Evolutionary conservation across 345 rosid species (phyloP), one percentile per base, ranked within the genome.

Genomic region (Acer saccharum): DNA sequence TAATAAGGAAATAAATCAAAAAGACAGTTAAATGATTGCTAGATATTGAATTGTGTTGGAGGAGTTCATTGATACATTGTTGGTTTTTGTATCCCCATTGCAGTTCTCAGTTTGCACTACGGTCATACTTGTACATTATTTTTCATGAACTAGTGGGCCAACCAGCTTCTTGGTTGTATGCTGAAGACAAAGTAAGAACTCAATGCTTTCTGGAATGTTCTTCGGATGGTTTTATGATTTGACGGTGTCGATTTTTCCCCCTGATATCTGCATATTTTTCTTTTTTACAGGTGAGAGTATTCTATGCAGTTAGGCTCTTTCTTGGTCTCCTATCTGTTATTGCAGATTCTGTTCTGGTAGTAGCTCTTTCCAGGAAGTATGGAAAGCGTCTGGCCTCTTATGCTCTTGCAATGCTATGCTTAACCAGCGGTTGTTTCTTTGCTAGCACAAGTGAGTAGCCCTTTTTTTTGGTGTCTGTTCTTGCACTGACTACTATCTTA

Each of bases 361-460:
- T 96, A 39, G 98, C 97, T 29, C 90, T 96, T 74, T 94, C 99
- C 14, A 89, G 95, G 77, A 96, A 87, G 81, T 94, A 92, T 65
- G 99, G 99, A 67, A 94, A 88, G 82, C 97, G 99, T 44, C 83
- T 96, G 54, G 98, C 95, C 62, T 89, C 98, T 7, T 96, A 96
- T 80, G 87, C 97, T 21, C 89, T 94, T 64, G 98, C 98, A 7
- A 96, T 94, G 98, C 93, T 96, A 21, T 94, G 99, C 90, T 86
- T 96, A 78, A 90, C 98, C 78, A 96, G 97, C 72, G 99, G 99
- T 25, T 96, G 99, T 79, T 96, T 96, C 97, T 94, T 96, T 81
- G 97, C 98, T 63, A 96, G 97, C 87, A 96, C 99, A 74, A 95
- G 99, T 95, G 77, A 93, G 98, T 88, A 55, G 71, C 44, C 71